A percentile compares a stretch with the other conserved stretches of the same genome.
These are phyloP conservation scores for Calophaca sinica DNA, from an alignment of 306 rosid genomes.

Conservation along the genomic window DNA sequence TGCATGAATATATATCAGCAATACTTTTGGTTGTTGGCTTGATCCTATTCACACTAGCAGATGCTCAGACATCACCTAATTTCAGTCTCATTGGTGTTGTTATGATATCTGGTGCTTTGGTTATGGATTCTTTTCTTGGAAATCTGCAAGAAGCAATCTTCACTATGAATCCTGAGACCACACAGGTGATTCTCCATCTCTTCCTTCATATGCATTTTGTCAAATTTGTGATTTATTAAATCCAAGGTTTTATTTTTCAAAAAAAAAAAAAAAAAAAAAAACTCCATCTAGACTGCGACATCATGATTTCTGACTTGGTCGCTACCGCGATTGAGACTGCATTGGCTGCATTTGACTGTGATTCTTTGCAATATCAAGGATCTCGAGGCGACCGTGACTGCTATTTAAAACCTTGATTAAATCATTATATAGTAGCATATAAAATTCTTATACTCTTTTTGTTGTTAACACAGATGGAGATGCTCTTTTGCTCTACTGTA, in stretches of 20 bases:
- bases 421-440: background rate
- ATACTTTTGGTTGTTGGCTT: constrained; percentile 88
- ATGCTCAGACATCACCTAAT: constrained; percentile 93
- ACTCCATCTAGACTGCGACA: too few relatives aligned
- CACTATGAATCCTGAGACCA: constrained; percentile 93
- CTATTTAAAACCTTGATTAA: background rate
- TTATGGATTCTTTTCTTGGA: constrained; percentile 95
- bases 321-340: too few relatives aligned
- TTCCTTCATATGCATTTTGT: constrained; percentile 18
- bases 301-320: too few relatives aligned
- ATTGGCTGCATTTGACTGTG: too few relatives aligned
- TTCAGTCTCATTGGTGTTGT: constrained; percentile 87
- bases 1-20: constrained; percentile 88
- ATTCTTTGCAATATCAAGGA: background rate
- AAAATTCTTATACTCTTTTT: constrained; percentile 12
- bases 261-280: too few relatives aligned
- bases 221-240: background rate
- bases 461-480: constrained; percentile 74
- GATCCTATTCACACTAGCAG: constrained; percentile 97
- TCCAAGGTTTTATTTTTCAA: too few relatives aligned
- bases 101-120: constrained; percentile 90
- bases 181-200: constrained; percentile 69
- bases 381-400: background rate
- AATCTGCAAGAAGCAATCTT: constrained; percentile 98
- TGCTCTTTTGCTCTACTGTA: constrained; percentile 96